Evolutionary conservation across 2,329 filamentous ascomycete genomes (phyloP), one percentile per base, ranked within the genome.

Genomic region (Fusarium sp.): DNA sequence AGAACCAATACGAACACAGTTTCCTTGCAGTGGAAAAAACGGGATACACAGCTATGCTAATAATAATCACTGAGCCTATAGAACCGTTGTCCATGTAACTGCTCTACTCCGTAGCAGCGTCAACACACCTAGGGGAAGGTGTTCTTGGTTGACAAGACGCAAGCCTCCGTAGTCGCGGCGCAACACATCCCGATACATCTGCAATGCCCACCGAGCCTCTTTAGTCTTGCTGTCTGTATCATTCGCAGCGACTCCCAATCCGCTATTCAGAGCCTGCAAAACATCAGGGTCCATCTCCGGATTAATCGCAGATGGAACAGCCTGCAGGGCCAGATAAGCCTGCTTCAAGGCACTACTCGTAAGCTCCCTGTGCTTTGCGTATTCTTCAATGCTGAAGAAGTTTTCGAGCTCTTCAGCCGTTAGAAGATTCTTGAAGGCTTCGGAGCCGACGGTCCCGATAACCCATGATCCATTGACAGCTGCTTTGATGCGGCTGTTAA

Each of bases 111-210:
- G 46, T 4, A 58, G 16, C 5, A 58, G 15, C 20, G 55, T 25
- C 4, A 58, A 53, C 1, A 53, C 55, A 6, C 46, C 46, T 0
- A 53, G 46, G 3, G 55, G 55, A 11, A 58, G 20, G 4, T 58
- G 55, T 42, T 58, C 55, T 3, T 53, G 42, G 5, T 58, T 34
- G 4, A 58, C 55, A 5, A 58, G 55, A 29, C 55, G 20, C 25
- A 58, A 58, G 0, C 55, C 55, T 8, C 55, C 55, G 9, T 58
- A 58, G 7, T 58, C 55, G 4, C 55, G 55, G 2, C 32, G 25
- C n/a, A 58, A 10, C 4, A 18, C 32, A 58, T 58, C 55, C 7
- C 46, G 32, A 8, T 58, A 30, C 55, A 58, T 58, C 12, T 58
- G 55, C 7, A 58, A 24, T 12, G 46, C 46, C 55, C 55, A 58